Conservation (phyloP, 148 eudicot genomes). For the Bassia scoparia region DNA sequence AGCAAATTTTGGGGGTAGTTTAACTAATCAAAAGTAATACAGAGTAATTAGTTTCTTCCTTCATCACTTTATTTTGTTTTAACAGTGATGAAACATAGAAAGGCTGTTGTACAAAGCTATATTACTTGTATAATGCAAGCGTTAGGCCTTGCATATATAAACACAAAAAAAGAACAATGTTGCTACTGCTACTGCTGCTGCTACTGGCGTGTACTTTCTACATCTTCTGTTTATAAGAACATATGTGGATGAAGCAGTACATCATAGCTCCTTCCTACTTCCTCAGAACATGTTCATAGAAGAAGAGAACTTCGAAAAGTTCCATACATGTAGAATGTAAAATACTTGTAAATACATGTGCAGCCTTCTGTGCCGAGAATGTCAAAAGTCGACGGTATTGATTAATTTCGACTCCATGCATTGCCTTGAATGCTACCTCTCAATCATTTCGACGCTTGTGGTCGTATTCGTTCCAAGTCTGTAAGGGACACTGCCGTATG, state of each 20-base stretch:
- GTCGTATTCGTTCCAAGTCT: too few species aligned
- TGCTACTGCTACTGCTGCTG: background rate
- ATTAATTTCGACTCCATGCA: too few species aligned
- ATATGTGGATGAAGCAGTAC: too few species aligned
- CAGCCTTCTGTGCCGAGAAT: too few species aligned
- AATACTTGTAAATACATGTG: too few species aligned
- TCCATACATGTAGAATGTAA: too few species aligned
- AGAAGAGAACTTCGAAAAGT: too few species aligned
- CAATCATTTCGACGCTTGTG: too few species aligned
- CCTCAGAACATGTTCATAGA: too few species aligned
- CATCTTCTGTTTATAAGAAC: background rate
- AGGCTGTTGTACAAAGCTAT: slow-evolving; percentile 13
- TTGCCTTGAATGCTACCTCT: too few species aligned
- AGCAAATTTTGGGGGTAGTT: slow-evolving; percentile 1
- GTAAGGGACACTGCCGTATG: too few species aligned
- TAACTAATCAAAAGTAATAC: background rate
- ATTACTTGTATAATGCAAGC: background rate
- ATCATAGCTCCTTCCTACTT: background rate
- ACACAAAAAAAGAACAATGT: background rate
- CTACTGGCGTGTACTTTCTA: background rate
- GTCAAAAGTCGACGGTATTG: too few species aligned
- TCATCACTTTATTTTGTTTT: background rate
- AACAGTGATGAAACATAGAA: background rate
- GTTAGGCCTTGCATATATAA: background rate
- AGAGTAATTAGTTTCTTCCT: background rate